Percentiles rank a stretch among this genome's conserved stretches.
These are phyloP conservation scores for Kwoniella pini DNA, from an alignment of 768 basidiomycete genomes.

Conservation along the genomic window DNA sequence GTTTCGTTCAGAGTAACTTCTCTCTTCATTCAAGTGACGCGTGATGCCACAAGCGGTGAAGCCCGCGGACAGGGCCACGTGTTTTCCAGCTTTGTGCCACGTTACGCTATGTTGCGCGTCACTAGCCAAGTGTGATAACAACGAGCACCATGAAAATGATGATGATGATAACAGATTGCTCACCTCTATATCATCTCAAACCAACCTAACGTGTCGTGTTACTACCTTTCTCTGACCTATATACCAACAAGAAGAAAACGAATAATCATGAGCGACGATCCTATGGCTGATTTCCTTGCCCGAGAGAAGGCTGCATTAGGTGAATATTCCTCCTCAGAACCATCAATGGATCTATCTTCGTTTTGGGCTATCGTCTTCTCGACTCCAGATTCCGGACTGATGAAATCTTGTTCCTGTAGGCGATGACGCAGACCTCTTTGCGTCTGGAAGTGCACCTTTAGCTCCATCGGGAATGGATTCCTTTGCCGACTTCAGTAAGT, in stretches of 20 bases:
- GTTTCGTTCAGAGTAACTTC: too few relatives aligned
- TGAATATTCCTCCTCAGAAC: constrained; percentile 20
- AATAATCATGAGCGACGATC: constrained; percentile 47
- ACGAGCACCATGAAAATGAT: too few relatives aligned
- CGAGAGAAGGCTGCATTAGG: constrained; percentile 51
- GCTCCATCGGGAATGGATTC: constrained; percentile 40
- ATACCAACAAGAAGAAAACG: not conserved
- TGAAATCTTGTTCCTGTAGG: too few relatives aligned
- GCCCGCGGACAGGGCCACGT: not conserved
- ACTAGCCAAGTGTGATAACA: constrained; percentile 3
- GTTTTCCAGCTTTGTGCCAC: constrained; percentile 1
- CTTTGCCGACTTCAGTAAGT: constrained; percentile 48
- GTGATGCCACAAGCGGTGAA: not conserved
- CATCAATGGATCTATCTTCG: not conserved
- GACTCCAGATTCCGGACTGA: too few relatives aligned
- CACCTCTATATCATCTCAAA: not conserved
- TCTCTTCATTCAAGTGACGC: not conserved
- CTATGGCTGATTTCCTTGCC: constrained; percentile 54
- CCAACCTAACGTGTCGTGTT: not conserved
- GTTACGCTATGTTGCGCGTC: not conserved
- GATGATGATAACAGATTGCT: too few relatives aligned
- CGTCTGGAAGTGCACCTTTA: constrained; percentile 38
- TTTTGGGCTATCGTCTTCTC: not conserved
- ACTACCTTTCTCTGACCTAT: not conserved
- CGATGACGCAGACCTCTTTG: constrained; percentile 53